A percentile compares a stretch with the other conserved stretches of the same genome.
These are phyloP conservation scores for Leccinum disarticulatum DNA, from an alignment of 768 basidiomycete species.

Conservation along the genomic window DNA sequence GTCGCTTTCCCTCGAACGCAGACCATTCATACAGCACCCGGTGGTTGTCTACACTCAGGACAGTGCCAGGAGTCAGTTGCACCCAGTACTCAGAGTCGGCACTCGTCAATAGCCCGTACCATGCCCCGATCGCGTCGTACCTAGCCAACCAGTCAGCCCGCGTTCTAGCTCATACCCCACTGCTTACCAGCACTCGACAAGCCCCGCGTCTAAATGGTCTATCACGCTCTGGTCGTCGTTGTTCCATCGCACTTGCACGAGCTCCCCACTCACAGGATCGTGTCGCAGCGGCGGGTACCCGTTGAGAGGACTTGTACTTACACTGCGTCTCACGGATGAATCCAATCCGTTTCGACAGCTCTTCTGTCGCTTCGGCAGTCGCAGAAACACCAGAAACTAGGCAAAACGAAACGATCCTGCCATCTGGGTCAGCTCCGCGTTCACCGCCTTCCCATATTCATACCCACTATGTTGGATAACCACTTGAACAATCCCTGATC, in stretches of 20 bases:
- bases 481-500: constrained; percentile 75
- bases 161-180: neutral
- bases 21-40: constrained; percentile 95
- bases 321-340: constrained; percentile 89
- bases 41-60: constrained; percentile 92
- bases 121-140: constrained; percentile 79
- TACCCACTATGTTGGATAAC: constrained; percentile 74
- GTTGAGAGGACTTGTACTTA: constrained; percentile 42
- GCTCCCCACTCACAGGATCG: constrained; percentile 55
- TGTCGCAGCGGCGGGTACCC: constrained; percentile 76
- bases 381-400: constrained; percentile 80
- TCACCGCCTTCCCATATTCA: neutral
- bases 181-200: constrained; percentile 72
- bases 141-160: constrained; percentile 31
- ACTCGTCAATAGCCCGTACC: constrained; percentile 74
- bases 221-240: constrained; percentile 91
- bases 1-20: constrained; percentile 79
- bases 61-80: constrained; percentile 83
- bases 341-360: constrained; percentile 70
- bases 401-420: constrained; percentile 86
- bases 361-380: constrained; percentile 83
- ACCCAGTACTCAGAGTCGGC: constrained; percentile 91
- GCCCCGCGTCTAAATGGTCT: constrained; percentile 50
- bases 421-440: constrained; percentile 1
- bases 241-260: constrained; percentile 88